phyloP scores from a whole-genome alignment of 225 moss, liverwort and hornwort species.

The Pleurozium schreberi region DNA sequence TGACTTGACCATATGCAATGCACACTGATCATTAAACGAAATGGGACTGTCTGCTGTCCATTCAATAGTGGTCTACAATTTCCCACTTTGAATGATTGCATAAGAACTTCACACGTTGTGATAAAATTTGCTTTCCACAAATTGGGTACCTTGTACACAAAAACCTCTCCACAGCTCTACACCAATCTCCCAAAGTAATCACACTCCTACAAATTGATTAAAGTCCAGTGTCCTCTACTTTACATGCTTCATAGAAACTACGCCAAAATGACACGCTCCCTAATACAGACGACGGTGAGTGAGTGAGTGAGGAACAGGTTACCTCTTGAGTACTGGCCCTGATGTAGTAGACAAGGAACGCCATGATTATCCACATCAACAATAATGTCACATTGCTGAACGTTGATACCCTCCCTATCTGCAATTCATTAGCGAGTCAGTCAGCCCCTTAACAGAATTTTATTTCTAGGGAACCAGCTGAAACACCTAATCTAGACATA shows the following conservation, averaged over 20 bases:
- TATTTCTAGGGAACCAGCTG: background rate
- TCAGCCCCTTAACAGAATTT: background rate
- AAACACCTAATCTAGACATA: background rate
- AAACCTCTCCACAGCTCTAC: background rate
- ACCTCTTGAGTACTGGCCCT: conserved; percentile 84
- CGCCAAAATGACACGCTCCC: background rate
- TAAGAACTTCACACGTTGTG: background rate
- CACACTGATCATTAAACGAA: background rate
- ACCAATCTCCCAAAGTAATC: background rate
- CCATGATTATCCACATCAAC: conserved; percentile 75
- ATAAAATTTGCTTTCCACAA: background rate
- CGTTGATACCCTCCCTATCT: conserved; percentile 75
- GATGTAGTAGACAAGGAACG: conserved; percentile 74
- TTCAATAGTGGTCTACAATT: background rate
- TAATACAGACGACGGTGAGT: background rate
- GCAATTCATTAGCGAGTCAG: background rate
- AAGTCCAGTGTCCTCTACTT: background rate
- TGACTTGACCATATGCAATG: background rate
- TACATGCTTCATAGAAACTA: background rate
- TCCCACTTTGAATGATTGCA: background rate
- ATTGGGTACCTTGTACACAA: background rate
- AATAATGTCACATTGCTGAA: conserved; percentile 63
- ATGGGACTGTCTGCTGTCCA: background rate
- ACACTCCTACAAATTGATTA: background rate
- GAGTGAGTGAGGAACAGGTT: background rate